Evolutionary conservation across 2,329 filamentous ascomycete genomes (phyloP).

Genomic region (Apiospora hydei): DNA sequence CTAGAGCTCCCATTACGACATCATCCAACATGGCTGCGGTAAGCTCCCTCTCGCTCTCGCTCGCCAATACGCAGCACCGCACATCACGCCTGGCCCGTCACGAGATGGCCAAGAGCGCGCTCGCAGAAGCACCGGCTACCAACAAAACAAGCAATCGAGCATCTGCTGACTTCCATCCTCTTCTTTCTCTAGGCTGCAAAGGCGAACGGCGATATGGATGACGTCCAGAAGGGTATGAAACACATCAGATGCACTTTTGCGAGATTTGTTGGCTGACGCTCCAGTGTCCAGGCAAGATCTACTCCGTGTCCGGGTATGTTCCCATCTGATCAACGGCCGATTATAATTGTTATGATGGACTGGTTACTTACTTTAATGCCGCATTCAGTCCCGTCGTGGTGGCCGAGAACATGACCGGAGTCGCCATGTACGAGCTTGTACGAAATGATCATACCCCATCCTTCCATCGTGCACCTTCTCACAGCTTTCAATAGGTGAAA

Average conservation of each 20-base stretch:
- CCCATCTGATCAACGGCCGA: slow-evolving; percentile 3
- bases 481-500: slow-evolving; percentile 67
- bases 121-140: background rate
- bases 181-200: slow-evolving; percentile 33
- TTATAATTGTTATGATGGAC: slow-evolving; percentile 20
- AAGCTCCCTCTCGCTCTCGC: slow-evolving; percentile 44
- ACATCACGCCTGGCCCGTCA: background rate
- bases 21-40: slow-evolving; percentile 62
- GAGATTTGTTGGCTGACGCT: slow-evolving; percentile 27
- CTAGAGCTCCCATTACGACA: slow-evolving; percentile 39
- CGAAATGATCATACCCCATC: slow-evolving; percentile 38
- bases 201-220: slow-evolving; percentile 43
- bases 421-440: slow-evolving; percentile 99
- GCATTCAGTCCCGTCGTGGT: slow-evolving; percentile 82
- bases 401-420: slow-evolving; percentile 97
- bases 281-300: slow-evolving; percentile 58
- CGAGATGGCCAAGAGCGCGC: background rate
- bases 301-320: slow-evolving; percentile 59
- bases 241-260: slow-evolving; percentile 1
- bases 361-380: slow-evolving; percentile 43
- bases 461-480: slow-evolving; percentile 2
- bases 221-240: slow-evolving; percentile 40
- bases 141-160: background rate
- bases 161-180: background rate
- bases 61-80: background rate